Percentiles rank a stretch among this genome's conserved stretches.
phyloP scores from a whole-genome alignment of 2,329 filamentous ascomycete species.

The Leptodontidium sp. region DNA sequence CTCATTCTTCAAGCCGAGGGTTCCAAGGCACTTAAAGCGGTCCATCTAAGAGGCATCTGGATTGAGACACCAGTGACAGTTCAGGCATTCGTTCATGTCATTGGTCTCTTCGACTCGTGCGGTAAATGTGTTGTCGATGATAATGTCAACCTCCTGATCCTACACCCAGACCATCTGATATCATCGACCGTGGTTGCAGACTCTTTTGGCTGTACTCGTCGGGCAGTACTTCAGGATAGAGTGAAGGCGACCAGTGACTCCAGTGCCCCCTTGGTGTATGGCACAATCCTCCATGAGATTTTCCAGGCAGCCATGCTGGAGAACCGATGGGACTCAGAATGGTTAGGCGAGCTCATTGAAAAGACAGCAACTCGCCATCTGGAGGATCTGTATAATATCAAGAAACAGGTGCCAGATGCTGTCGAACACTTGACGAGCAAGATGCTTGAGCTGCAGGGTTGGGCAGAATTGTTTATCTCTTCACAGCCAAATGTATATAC shows the following conservation, averaged over 20 bases:
- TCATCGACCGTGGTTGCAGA: conserved; percentile 97
- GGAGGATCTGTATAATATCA: conserved; percentile 89
- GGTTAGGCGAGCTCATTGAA: conserved; percentile 72
- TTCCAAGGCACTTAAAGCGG: conserved; percentile 68
- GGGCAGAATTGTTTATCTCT: conserved; percentile 84
- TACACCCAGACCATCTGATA: conserved; percentile 94
- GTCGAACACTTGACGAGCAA: conserved; percentile 84
- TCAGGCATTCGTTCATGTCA: conserved; percentile 84
- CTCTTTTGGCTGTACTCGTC: conserved; percentile 89
- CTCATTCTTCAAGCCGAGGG: conserved; percentile 84
- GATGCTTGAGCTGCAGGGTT: conserved; percentile 80
- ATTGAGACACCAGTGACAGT: conserved; percentile 78
- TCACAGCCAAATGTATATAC: conserved; percentile 69
- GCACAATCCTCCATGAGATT: conserved; percentile 91
- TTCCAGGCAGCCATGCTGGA: conserved; percentile 89
- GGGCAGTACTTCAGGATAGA: conserved; percentile 92
- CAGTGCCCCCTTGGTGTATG: conserved; percentile 85
- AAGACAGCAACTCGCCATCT: conserved; percentile 78
- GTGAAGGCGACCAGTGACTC: conserved; percentile 89
- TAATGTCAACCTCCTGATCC: conserved; percentile 80
- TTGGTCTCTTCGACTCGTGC: conserved; percentile 74
- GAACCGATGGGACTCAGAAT: conserved; percentile 80
- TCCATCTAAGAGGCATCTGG: conserved; percentile 88
- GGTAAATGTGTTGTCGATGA: conserved; percentile 87
- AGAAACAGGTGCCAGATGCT: conserved; percentile 75